Conservation (phyloP, 169 alveolate genomes). For the Ichthyophthirius multifiliis region DNA sequence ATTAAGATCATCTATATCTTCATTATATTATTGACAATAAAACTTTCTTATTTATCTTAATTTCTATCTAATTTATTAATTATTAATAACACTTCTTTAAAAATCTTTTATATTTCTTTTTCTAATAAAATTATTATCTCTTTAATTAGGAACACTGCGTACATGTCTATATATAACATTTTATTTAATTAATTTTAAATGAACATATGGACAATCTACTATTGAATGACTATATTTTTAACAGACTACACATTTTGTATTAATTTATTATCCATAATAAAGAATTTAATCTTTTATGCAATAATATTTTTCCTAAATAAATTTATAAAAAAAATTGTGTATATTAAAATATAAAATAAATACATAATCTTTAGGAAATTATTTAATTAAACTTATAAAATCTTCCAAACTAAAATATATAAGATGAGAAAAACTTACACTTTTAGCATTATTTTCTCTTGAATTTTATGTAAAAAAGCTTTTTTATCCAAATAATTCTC, state of each 20-base stretch:
- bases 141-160: background rate
- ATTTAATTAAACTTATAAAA: background rate
- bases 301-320: background rate
- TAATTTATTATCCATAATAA: background rate
- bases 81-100: too few species aligned
- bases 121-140: too few species aligned
- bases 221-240: conserved; percentile 1
- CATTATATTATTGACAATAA: too few species aligned
- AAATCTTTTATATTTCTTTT: too few species aligned
- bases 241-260: background rate
- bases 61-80: too few species aligned
- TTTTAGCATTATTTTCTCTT: background rate
- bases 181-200: background rate
- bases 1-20: too few species aligned
- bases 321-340: background rate
- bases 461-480: background rate
- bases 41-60: too few species aligned
- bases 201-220: conserved; percentile 3
- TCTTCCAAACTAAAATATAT: background rate
- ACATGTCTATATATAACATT: background rate
- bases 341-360: background rate
- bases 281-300: background rate
- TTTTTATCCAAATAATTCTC: background rate
- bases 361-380: conserved; percentile 10
- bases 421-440: background rate